Evolutionary conservation across 2,329 filamentous ascomycete species (phyloP), one percentile per base, ranked within the genome.

Genomic region (Periconia macrospinosa): DNA sequence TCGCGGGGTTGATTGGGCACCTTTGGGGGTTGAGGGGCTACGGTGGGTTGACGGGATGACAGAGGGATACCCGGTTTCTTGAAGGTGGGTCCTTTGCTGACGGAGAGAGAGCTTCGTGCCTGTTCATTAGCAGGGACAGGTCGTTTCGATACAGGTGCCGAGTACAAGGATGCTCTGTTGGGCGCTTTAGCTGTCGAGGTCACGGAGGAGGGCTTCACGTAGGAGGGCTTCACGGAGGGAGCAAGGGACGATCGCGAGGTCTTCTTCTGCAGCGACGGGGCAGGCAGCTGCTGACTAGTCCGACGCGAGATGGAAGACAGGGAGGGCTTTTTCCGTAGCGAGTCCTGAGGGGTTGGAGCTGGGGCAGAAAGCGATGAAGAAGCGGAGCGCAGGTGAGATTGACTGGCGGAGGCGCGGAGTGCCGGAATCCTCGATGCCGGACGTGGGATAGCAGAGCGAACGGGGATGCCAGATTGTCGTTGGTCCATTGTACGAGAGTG

Each of bases 371-470:
- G 33, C 33, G 33, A 27, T 27, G 23, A 27, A 27, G 23, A 37
- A 37, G 33, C 33, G 48, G 61, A 37, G 2, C 77, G 77, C 50
- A 82, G 64, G 30, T 76, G 72, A 54, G 72, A 75, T 35, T 72
- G 66, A 56, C 65, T 72, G 41, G 47, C 60, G 41, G 74, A 71
- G 42, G 76, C 56, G 40, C 66, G 63, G 43, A 71, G 81, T 56
- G 83, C 72, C 13, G 83, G 83, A 45, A 85, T 73, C 59, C 79
- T 78, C 19, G 82, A 85, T 42, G 78, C 48, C 27, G 69, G 75
- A 43, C 82, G 76, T 54, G 83, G 82, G 47, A 84, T 67, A 47
- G 67, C 69, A 41, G 74, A 73, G 27, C 70, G 62, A 8, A 65
- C 54, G 45, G 63, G 65, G 54, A 64, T 59, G 41, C 58, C 57